Conservation (phyloP, 331 rosid genomes). For the Dryas integrifolia region DNA sequence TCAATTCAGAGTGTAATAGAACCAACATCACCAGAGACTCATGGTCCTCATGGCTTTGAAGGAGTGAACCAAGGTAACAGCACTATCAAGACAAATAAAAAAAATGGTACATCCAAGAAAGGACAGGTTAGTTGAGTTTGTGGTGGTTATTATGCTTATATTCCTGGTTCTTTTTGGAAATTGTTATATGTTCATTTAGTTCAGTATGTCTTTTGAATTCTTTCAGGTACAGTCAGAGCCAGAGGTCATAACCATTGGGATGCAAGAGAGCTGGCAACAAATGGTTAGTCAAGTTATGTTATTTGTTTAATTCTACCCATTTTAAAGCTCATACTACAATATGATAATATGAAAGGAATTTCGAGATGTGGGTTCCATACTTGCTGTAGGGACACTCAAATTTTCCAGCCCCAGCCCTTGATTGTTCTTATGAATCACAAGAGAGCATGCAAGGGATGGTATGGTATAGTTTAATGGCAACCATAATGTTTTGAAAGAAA, state of each 20-base stretch:
- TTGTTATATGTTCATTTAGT: background rate
- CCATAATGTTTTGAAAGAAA: background rate
- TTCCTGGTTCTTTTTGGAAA: conserved; percentile 1
- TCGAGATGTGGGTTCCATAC: conserved; percentile 22
- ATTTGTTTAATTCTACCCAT: background rate
- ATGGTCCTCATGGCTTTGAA: conserved; percentile 29
- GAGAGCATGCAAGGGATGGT: conserved; percentile 40
- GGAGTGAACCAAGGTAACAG: conserved; percentile 33
- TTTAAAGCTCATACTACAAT: conserved; percentile 15
- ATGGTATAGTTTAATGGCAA: conserved; percentile 18
- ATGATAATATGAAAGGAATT: conserved; percentile 9
- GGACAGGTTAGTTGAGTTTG: conserved; percentile 42
- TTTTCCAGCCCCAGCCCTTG: conserved; percentile 33
- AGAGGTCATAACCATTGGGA: conserved; percentile 31
- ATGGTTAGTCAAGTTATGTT: conserved; percentile 40
- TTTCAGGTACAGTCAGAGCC: conserved; percentile 41
- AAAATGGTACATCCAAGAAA: conserved; percentile 27
- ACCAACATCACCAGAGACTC: conserved; percentile 30
- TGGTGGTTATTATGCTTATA: background rate
- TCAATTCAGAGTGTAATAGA: conserved; percentile 32
- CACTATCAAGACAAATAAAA: conserved; percentile 25
- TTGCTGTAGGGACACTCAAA: conserved; percentile 38
- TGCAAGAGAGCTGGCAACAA: conserved; percentile 47
- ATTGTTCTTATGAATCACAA: conserved; percentile 41
- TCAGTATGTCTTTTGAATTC: conserved; percentile 14